Base-by-base conservation (phyloP, 1,139 yeast genomes). In the Blastobotrys petasosporus region DNA sequence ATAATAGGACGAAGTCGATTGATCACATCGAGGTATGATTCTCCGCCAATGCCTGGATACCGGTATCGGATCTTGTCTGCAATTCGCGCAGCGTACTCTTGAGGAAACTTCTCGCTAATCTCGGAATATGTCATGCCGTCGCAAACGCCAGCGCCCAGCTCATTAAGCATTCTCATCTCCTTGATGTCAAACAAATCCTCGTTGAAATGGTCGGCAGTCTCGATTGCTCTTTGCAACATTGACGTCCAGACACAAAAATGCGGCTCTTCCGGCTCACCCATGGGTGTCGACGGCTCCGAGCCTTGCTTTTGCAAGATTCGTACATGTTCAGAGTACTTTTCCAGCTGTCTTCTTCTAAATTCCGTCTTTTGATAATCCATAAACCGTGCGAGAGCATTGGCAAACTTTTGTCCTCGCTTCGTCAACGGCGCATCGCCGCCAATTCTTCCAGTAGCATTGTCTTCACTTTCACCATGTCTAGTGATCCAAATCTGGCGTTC, bases 31-130 rank as follows among this genome's bases (percentile, higher is more conserved):
- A 90, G 69, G 58, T 90, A 90, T 0, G 95, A 85, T 66, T 90
- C 97, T 31, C 97, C 97, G n/a, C 97, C 96, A 45, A 87, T 85
- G 9, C 97, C 97, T 2, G 97, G 97, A 61, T 88, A 90, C 54
- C 97, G 71, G 65, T 88, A 90, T 25, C 82, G 71, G 57, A 90
- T 73, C 66, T 90, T 90, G 63, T 86, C 83, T 39, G 74, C 71
- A 54, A 86, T 69, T 51, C 97, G 75, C 16, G 88, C 76, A 39
- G 77, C 79, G 59, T 83, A 90, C 64, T 92, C 97, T 37, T 75
- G 77, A 0, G 97, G 96, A 56, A 74, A 77, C 55, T 71, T 71
- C 4, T 66, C 67, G 61, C 83, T 84, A 54, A 90, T 87, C 59
- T 87, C 92, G 42, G 80, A 78, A 59, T 88, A 87, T 0, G 97